Conservation (phyloP, 2,329 filamentous ascomycete species). For the Raffaelea ambrosiae region DNA sequence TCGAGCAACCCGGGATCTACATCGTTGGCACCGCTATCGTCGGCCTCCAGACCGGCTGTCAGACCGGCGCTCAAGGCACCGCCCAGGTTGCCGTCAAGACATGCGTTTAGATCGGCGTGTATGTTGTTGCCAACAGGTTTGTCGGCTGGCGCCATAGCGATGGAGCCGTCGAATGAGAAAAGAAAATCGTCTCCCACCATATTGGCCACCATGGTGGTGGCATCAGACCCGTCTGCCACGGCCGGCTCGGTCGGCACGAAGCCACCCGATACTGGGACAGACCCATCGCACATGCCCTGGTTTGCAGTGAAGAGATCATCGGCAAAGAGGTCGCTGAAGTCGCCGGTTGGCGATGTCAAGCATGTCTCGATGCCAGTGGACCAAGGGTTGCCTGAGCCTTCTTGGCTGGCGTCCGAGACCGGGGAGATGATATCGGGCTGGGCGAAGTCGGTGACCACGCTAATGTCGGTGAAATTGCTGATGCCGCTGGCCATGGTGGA, state of each 20-base stretch:
- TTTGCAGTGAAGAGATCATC: slow-evolving; percentile 16
- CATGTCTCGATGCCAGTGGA: slow-evolving; percentile 31
- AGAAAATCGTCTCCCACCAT: too few species aligned
- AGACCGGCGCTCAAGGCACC: too few species aligned
- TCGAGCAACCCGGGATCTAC: neutral
- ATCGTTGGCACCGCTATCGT: neutral
- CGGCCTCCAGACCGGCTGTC: too few species aligned
- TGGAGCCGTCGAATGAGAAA: too few species aligned
- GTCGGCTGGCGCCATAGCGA: too few species aligned
- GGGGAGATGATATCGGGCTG: slow-evolving; percentile 31
- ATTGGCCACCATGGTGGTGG: too few species aligned
- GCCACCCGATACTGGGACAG: neutral
- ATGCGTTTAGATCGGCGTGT: too few species aligned
- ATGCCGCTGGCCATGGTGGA: slow-evolving; percentile 12
- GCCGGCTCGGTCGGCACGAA: too few species aligned
- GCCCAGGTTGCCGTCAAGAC: too few species aligned
- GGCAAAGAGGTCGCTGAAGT: slow-evolving; percentile 21
- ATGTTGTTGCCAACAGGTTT: too few species aligned
- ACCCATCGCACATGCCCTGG: neutral
- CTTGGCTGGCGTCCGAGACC: slow-evolving; percentile 29
- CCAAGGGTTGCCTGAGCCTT: slow-evolving; percentile 26
- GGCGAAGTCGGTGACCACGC: slow-evolving; percentile 18
- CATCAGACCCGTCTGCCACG: too few species aligned
- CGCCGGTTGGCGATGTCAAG: slow-evolving; percentile 37
- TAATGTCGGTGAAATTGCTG: slow-evolving; percentile 11